A percentile compares a stretch with the other conserved stretches of the same genome.
phyloP scores from a whole-genome alignment of 768 basidiomycete genomes.

The Coprinopsis sp. region DNA sequence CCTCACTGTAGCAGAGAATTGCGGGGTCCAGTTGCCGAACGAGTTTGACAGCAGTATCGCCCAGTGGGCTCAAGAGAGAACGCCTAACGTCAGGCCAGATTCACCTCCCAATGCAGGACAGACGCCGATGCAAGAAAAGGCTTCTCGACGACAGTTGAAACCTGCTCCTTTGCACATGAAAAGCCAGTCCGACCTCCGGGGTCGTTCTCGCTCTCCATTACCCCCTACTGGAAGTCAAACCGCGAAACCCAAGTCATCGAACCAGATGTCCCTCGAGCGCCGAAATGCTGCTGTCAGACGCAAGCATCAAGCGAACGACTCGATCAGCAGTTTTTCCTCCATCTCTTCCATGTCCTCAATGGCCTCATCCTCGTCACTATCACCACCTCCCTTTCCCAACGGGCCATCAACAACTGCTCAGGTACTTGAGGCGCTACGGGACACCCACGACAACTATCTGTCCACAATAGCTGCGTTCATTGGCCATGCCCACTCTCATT shows the following conservation, averaged over 20 bases:
- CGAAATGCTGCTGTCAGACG: constrained; percentile 19
- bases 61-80: constrained; percentile 14
- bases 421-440: constrained; percentile 71
- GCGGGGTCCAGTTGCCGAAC: constrained; percentile 63
- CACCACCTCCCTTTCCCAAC: constrained; percentile 58
- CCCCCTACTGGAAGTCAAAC: constrained; percentile 5
- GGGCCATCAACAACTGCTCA: constrained; percentile 68
- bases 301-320: constrained; percentile 42
- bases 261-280: constrained; percentile 1
- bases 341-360: constrained; percentile 65
- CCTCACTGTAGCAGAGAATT: constrained; percentile 69
- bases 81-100: constrained; percentile 18
- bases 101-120: constrained; percentile 23
- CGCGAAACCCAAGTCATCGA: background rate
- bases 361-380: constrained; percentile 42
- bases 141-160: constrained; percentile 17
- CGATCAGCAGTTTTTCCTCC: constrained; percentile 70
- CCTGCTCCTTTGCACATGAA: constrained; percentile 8
- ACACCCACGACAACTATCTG: constrained; percentile 84
- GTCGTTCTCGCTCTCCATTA: constrained; percentile 6
- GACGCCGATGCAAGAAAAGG: constrained; percentile 32
- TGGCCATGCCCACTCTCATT: constrained; percentile 93
- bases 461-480: constrained; percentile 97
- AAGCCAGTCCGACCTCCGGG: constrained; percentile 13
- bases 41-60: constrained; percentile 17